Percentiles rank a stretch among this genome's conserved stretches.
phyloP scores from a whole-genome alignment of 2,329 filamentous ascomycete species.

The Microdochium trichocladiopsis region DNA sequence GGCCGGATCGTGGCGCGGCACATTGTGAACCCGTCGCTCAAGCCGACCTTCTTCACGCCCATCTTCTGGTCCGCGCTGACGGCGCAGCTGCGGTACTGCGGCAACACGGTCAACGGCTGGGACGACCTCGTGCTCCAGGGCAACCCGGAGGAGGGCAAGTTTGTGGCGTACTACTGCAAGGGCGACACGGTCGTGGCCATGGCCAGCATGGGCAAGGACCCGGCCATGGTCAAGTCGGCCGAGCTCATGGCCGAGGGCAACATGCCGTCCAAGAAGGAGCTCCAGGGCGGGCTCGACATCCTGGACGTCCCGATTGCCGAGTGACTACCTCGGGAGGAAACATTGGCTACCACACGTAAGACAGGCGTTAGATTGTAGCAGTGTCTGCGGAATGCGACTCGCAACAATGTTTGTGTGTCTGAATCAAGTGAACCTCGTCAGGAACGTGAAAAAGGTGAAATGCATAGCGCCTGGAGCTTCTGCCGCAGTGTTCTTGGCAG shows the following conservation, averaged over 20 bases:
- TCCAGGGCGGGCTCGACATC: slow-evolving; percentile 56
- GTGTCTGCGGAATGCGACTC: no score
- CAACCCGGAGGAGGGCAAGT: slow-evolving; percentile 69
- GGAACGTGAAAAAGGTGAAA: no score
- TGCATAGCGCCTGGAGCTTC: no score
- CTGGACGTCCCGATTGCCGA: neutral
- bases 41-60: slow-evolving; percentile 72
- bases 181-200: slow-evolving; percentile 85
- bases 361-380: no score
- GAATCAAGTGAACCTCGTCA: no score
- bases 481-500: no score
- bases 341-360: no score
- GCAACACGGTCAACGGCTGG: slow-evolving; percentile 74
- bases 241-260: slow-evolving; percentile 77
- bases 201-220: slow-evolving; percentile 85
- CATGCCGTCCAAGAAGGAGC: slow-evolving; percentile 77
- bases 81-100: slow-evolving; percentile 85
- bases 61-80: slow-evolving; percentile 96
- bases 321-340: neutral
- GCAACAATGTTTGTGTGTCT: no score
- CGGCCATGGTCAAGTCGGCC: slow-evolving; percentile 72
- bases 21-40: slow-evolving; percentile 60
- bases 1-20: slow-evolving; percentile 73
- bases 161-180: slow-evolving; percentile 82
- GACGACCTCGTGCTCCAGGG: slow-evolving; percentile 82